phyloP scores from a whole-genome alignment of 768 basidiomycete genomes.

The Lactarius pseudohatsudake region DNA sequence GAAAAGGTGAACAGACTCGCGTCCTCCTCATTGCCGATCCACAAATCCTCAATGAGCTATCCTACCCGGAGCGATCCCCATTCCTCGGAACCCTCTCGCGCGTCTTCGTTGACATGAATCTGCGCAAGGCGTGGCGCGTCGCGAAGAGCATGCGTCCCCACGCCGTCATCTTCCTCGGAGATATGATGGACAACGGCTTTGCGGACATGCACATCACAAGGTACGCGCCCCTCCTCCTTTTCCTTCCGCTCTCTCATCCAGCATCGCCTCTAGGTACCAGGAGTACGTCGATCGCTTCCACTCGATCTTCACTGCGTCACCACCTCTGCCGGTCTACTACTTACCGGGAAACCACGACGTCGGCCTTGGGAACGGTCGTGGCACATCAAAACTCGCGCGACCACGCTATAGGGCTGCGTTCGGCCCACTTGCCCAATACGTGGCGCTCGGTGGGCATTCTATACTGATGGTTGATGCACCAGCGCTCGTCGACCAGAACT shows the following conservation, averaged over 20 bases:
- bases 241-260: background rate
- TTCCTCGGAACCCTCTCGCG: conserved; percentile 60
- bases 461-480: conserved; percentile 73
- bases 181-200: conserved; percentile 89
- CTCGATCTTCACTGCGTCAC: conserved; percentile 59
- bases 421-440: conserved; percentile 64
- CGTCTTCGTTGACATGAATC: conserved; percentile 73
- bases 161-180: conserved; percentile 79
- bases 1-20: conserved; percentile 21
- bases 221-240: conserved; percentile 48
- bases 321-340: conserved; percentile 56
- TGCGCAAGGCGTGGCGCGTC: conserved; percentile 82
- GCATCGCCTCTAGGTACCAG: conserved; percentile 57
- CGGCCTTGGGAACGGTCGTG: conserved; percentile 42
- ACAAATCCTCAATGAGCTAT: conserved; percentile 74
- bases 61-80: conserved; percentile 62
- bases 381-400: conserved; percentile 32
- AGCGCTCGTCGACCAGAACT: conserved; percentile 72
- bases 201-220: conserved; percentile 59
- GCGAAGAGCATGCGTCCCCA: conserved; percentile 62
- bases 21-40: conserved; percentile 87
- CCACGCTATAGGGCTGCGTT: conserved; percentile 72
- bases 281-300: conserved; percentile 65
- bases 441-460: conserved; percentile 69
- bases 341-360: conserved; percentile 93